These are phyloP conservation scores for Paramarasmius palmivorus DNA, from an alignment of 1,284 basidiomycete species.

Conservation along the genomic window DNA sequence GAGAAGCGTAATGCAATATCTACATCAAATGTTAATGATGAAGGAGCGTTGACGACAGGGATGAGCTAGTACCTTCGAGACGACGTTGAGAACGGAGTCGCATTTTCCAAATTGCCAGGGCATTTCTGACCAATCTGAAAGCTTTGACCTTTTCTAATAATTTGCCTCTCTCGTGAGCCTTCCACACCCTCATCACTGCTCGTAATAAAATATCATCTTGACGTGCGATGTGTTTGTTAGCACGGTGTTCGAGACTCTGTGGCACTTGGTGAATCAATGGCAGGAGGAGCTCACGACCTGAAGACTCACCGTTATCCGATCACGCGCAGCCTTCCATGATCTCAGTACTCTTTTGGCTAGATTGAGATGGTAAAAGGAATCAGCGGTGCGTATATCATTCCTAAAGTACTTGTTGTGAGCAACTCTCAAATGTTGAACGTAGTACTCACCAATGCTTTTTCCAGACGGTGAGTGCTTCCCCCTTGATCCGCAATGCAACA, in stretches of 20 bases:
- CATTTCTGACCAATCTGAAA: conserved; percentile 43
- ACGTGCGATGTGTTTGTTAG: conserved; percentile 55
- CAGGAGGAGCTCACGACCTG: conserved; percentile 1
- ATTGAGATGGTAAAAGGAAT: conserved; percentile 40
- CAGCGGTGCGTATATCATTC: conserved; percentile 41
- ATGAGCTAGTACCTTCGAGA: conserved; percentile 44
- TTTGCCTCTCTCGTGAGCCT: conserved; percentile 65
- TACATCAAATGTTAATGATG: conserved; percentile 25
- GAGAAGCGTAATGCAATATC: conserved; percentile 57
- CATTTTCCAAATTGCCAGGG: conserved; percentile 56
- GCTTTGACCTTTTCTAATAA: conserved; percentile 58
- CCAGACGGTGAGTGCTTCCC: conserved; percentile 52
- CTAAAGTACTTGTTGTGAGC: conserved; percentile 30
- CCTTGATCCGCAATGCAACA: conserved; percentile 44
- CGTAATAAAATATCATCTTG: conserved; percentile 65
- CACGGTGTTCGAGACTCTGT: conserved; percentile 50
- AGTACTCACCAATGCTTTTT: conserved; percentile 53
- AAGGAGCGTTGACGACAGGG: neutral
- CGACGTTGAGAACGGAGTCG: conserved; percentile 41
- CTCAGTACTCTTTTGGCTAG: conserved; percentile 46
- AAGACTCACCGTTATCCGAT: conserved; percentile 50
- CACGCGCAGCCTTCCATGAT: conserved; percentile 56
- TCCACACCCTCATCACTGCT: conserved; percentile 72
- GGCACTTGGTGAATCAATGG: neutral
- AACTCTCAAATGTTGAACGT: conserved; percentile 6